These are phyloP conservation scores for Fremontodendron californicum DNA, from an alignment of 345 rosid genomes.

Conservation along the genomic window DNA sequence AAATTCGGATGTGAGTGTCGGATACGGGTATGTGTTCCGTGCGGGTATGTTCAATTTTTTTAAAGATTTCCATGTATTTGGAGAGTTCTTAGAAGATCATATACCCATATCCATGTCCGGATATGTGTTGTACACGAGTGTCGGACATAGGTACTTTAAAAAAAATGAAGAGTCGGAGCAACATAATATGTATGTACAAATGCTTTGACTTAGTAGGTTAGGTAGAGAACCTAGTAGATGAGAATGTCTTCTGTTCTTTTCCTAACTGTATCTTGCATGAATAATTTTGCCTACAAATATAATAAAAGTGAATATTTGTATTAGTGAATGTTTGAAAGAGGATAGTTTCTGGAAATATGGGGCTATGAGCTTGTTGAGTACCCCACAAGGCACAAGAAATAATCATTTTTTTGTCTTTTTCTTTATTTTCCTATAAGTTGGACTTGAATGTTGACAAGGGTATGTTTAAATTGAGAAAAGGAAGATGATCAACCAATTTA, in stretches of 20 bases:
- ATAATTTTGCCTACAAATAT: neutral
- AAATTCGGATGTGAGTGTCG: no score
- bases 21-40: no score
- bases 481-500: no score
- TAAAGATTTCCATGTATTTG: no score
- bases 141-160: no score
- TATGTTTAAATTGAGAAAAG: no score
- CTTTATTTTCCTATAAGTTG: neutral
- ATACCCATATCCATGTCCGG: no score
- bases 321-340: neutral
- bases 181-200: constrained; percentile 5
- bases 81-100: no score
- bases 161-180: no score
- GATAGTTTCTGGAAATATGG: neutral
- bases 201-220: neutral
- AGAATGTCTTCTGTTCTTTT: neutral
- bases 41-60: no score
- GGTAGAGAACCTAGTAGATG: neutral
- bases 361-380: neutral
- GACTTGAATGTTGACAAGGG: neutral
- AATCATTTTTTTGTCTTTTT: neutral
- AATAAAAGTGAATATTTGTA: neutral
- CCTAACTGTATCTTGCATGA: neutral
- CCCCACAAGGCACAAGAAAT: neutral
- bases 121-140: no score